These are phyloP conservation scores for Crithidia sp. DNA, from an alignment of 208 protist genomes.

Conservation along the genomic window DNA sequence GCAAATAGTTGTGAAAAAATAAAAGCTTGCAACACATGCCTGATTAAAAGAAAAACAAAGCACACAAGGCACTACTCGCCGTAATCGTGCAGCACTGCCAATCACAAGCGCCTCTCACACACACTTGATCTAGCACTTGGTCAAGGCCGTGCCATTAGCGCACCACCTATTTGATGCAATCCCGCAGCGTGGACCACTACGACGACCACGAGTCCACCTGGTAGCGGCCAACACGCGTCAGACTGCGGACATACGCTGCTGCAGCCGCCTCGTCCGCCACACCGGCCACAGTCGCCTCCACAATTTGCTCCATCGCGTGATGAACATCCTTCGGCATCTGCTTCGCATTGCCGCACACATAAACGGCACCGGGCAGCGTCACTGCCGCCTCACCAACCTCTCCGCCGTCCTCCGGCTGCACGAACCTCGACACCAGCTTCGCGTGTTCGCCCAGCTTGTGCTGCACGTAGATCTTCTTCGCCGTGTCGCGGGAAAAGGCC, in stretches of 20 bases:
- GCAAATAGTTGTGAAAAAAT: too few relatives aligned
- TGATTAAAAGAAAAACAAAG: too few relatives aligned
- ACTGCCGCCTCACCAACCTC: conserved; percentile 12
- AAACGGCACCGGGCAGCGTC: conserved; percentile 30
- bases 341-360: conserved; percentile 89
- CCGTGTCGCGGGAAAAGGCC: conserved; percentile 84
- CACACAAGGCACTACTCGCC: too few relatives aligned
- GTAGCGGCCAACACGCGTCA: conserved; percentile 62
- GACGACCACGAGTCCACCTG: conserved; percentile 89
- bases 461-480: conserved; percentile 88
- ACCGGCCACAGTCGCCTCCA: conserved; percentile 47
- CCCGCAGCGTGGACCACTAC: conserved; percentile 19
- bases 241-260: conserved; percentile 37
- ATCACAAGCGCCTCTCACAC: too few relatives aligned
- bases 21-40: too few relatives aligned
- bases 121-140: too few relatives aligned
- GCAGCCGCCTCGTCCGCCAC: conserved; percentile 46
- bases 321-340: conserved; percentile 86
- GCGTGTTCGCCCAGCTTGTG: conserved; percentile 80
- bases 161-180: not conserved
- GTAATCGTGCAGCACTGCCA: too few relatives aligned
- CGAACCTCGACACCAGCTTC: conserved; percentile 46
- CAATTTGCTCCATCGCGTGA: conserved; percentile 56
- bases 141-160: too few relatives aligned
- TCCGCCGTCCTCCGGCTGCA: conserved; percentile 37